Percentiles rank a stretch among this genome's conserved stretches.
Evolutionary conservation across 1,139 yeast genomes (phyloP).

Genomic region (Yamadazyma siamensis): DNA sequence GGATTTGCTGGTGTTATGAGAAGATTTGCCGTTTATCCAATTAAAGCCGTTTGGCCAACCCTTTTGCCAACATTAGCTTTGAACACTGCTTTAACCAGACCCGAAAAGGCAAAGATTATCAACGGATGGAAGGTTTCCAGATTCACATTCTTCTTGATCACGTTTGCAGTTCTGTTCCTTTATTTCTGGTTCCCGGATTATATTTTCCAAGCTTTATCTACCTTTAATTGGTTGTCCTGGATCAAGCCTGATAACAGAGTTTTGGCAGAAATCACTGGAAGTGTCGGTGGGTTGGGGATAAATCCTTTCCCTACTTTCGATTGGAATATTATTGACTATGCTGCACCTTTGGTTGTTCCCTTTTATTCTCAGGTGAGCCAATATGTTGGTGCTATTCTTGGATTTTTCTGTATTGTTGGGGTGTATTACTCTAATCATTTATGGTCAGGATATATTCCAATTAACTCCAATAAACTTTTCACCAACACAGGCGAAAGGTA

Average conservation of each 20-base stretch:
- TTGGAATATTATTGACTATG: conserved; percentile 35
- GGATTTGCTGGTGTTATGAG: conserved; percentile 63
- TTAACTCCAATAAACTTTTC: conserved; percentile 43
- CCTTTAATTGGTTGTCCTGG: conserved; percentile 40
- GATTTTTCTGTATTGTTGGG: conserved; percentile 39
- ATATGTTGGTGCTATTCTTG: conserved; percentile 40
- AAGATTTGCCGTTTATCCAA: conserved; percentile 55
- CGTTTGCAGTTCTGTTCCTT: conserved; percentile 21
- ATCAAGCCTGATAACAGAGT: conserved; percentile 26
- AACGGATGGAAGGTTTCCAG: conserved; percentile 36
- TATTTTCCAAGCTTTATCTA: conserved; percentile 28
- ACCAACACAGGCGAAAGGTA: conserved; percentile 47
- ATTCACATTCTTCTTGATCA: conserved; percentile 26
- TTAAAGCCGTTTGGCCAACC: conserved; percentile 55
- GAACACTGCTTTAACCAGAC: conserved; percentile 47
- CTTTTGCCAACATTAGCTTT: conserved; percentile 54
- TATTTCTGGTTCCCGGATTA: conserved; percentile 37
- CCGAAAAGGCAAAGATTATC: conserved; percentile 38
- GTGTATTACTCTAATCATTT: conserved; percentile 51
- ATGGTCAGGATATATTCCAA: conserved; percentile 54
- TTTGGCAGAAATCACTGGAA: conserved; percentile 58
- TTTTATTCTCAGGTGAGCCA: conserved; percentile 43
- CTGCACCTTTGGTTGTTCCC: conserved; percentile 37
- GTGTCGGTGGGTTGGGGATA: conserved; percentile 50
- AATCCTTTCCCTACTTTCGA: conserved; percentile 58